phyloP scores from a whole-genome alignment of 306 rosid species.

The Astragalus membranaceus region DNA sequence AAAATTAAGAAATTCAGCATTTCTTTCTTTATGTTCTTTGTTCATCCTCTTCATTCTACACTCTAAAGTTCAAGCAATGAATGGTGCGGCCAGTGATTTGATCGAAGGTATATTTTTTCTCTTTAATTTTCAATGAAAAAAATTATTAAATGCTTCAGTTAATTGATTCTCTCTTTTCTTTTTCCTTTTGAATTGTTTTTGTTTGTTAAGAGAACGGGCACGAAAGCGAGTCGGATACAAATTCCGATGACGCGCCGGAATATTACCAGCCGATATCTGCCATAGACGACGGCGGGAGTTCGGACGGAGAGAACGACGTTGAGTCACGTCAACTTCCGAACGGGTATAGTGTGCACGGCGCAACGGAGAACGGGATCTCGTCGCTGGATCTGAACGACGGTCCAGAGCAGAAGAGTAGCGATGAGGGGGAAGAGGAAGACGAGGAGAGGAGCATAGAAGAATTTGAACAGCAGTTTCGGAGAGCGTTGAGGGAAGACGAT shows the following conservation, averaged over 20 bases:
- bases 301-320: constrained; percentile 31
- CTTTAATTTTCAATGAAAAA: background rate
- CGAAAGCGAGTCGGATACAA: constrained; percentile 79
- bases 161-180: background rate
- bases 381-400: constrained; percentile 46
- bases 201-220: constrained; percentile 38
- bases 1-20: too few relatives aligned
- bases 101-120: constrained; percentile 32
- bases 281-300: constrained; percentile 30
- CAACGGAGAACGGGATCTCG: constrained; percentile 50
- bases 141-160: background rate
- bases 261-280: constrained; percentile 73
- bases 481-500: constrained; percentile 75
- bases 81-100: constrained; percentile 32
- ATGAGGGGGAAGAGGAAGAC: constrained; percentile 35
- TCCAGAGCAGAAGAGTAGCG: constrained; percentile 29
- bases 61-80: constrained; percentile 25
- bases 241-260: constrained; percentile 44
- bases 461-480: constrained; percentile 40
- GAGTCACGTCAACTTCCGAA: constrained; percentile 37
- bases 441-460: constrained; percentile 31
- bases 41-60: background rate
- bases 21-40: background rate
- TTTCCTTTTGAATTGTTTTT: background rate
- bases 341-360: constrained; percentile 31